These are phyloP conservation scores for Fusarium falciforme DNA, from an alignment of 2,329 filamentous ascomycete species.

Conservation along the genomic window DNA sequence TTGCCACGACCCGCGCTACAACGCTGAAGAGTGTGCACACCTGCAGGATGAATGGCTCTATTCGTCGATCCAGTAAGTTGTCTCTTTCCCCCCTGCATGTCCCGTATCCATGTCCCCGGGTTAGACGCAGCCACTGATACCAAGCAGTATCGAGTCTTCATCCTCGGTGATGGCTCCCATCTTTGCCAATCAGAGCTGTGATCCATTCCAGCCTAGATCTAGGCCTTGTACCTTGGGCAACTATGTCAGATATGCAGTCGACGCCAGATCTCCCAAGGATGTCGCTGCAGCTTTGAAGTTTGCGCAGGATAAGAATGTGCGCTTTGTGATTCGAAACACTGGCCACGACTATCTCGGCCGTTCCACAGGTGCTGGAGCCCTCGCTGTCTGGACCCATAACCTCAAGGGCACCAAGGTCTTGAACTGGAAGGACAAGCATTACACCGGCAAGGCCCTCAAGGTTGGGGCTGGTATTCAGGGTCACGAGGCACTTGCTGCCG, in stretches of 20 bases:
- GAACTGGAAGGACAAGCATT: conserved; percentile 55
- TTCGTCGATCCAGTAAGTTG: conserved; percentile 57
- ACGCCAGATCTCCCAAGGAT: conserved; percentile 45
- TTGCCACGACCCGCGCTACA: conserved; percentile 62
- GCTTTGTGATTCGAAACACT: conserved; percentile 62
- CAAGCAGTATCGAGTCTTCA: conserved; percentile 27
- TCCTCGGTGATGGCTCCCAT: conserved; percentile 50
- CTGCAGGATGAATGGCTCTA: conserved; percentile 57
- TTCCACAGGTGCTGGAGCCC: conserved; percentile 62
- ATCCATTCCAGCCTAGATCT: conserved; percentile 46
- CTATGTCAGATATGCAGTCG: conserved; percentile 55
- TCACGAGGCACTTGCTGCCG: conserved; percentile 58
- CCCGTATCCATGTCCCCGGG: neutral
- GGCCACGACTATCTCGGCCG: conserved; percentile 67
- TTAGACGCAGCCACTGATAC: neutral
- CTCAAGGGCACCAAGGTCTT: conserved; percentile 54
- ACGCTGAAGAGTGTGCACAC: conserved; percentile 55
- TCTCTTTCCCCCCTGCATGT: neutral
- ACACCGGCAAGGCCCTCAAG: conserved; percentile 63
- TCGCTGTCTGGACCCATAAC: conserved; percentile 56
- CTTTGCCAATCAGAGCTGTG: conserved; percentile 54
- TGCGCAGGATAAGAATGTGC: conserved; percentile 52
- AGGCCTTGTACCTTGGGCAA: conserved; percentile 57
- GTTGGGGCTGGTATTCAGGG: conserved; percentile 66
- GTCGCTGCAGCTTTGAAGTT: conserved; percentile 47